These are phyloP conservation scores for Cryptococcus neoformans DNA, from an alignment of 1,284 basidiomycete species.

Conservation along the genomic window DNA sequence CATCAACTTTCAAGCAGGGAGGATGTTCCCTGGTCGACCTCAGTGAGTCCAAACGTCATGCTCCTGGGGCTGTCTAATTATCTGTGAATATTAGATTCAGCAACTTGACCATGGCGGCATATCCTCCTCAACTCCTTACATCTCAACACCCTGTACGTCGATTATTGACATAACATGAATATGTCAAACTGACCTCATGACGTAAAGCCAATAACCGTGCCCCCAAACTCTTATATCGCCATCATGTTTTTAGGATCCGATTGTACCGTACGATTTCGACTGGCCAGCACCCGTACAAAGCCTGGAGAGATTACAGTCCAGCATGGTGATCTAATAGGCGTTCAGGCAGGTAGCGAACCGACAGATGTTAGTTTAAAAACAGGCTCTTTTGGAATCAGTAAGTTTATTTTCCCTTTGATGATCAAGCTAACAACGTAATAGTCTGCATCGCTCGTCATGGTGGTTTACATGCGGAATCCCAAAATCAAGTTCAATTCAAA, in stretches of 20 bases:
- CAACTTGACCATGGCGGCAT: conserved; percentile 28
- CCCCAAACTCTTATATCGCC: conserved; percentile 10
- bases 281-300: conserved; percentile 5
- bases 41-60: conserved; percentile 22
- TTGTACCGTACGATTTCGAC: conserved; percentile 12
- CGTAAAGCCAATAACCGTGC: background rate
- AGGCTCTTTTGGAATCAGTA: conserved; percentile 40
- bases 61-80: background rate
- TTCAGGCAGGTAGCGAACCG: conserved; percentile 21
- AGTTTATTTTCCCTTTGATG: conserved; percentile 5
- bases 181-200: background rate
- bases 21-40: conserved; percentile 27
- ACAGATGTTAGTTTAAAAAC: conserved; percentile 29
- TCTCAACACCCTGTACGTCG: conserved; percentile 20
- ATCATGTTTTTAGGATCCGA: conserved; percentile 35
- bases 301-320: conserved; percentile 27
- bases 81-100: conserved; percentile 24
- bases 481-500: too few species aligned
- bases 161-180: background rate
- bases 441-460: conserved; percentile 22
- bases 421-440: background rate
- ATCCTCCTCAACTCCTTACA: conserved; percentile 20
- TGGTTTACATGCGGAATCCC: background rate
- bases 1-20: conserved; percentile 32
- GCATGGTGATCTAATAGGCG: conserved; percentile 40